A percentile compares a stretch with the other conserved stretches of the same genome.
These are phyloP conservation scores for Ichthyophthirius multifiliis DNA, from an alignment of 169 alveolate genomes.

Conservation along the genomic window DNA sequence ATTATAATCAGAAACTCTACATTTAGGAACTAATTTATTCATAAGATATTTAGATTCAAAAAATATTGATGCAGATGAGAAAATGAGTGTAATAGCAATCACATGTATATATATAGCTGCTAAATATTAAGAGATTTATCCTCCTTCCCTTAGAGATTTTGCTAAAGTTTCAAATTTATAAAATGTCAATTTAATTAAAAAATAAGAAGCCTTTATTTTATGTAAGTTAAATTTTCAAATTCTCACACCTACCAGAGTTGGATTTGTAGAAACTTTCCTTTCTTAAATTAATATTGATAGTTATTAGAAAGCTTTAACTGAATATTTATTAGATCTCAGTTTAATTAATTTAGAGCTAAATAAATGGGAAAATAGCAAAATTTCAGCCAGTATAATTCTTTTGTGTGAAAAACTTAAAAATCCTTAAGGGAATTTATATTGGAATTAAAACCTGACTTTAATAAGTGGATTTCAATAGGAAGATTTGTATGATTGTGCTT, in stretches of 20 bases:
- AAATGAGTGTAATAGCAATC: background rate
- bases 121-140: too few species aligned
- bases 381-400: background rate
- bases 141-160: too few species aligned
- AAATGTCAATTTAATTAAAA: background rate
- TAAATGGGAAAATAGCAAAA: background rate
- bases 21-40: background rate
- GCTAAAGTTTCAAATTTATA: background rate
- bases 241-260: background rate
- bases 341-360: background rate
- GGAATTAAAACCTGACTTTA: background rate
- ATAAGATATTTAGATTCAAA: background rate
- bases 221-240: background rate
- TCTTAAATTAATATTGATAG: background rate
- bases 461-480: background rate
- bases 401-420: constrained; percentile 3
- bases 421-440: background rate
- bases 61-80: background rate
- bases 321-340: background rate
- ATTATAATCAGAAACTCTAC: background rate
- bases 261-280: background rate
- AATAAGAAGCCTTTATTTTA: background rate
- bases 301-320: background rate
- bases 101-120: too few species aligned
- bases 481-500: background rate